phyloP scores from a whole-genome alignment of 164 flowering plant species.

The Piper betle region DNA sequence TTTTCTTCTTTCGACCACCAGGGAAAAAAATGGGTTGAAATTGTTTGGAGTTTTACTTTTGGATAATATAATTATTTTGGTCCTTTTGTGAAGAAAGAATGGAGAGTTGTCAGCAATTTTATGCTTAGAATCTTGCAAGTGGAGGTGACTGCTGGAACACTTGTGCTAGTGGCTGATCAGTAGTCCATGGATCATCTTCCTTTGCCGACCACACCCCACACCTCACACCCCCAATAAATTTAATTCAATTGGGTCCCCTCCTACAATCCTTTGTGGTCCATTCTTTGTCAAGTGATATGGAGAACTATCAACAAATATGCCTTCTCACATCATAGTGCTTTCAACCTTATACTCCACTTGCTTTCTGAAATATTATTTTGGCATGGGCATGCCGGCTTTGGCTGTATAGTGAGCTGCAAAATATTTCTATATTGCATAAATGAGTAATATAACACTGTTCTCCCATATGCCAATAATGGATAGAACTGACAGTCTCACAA shows the following conservation, averaged over 20 bases:
- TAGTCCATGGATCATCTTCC: background rate
- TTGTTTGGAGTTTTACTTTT: too few relatives aligned
- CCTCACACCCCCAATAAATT: background rate
- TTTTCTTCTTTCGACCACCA: too few relatives aligned
- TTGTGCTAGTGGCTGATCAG: background rate
- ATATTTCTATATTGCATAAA: too few relatives aligned
- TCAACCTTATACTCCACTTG: background rate
- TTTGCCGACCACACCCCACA: background rate
- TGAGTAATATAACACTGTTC: too few relatives aligned
- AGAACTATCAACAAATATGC: background rate
- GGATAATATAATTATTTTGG: too few relatives aligned
- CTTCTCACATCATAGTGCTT: background rate
- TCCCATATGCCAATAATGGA: too few relatives aligned
- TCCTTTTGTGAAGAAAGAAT: too few relatives aligned
- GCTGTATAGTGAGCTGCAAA: too few relatives aligned
- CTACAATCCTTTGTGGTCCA: background rate
- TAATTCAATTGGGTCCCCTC: too few relatives aligned
- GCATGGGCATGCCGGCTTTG: background rate
- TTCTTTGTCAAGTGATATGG: background rate
- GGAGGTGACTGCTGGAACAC: background rate
- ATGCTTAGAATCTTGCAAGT: background rate
- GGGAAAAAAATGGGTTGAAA: too few relatives aligned
- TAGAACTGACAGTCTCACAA: too few relatives aligned
- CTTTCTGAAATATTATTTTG: background rate
- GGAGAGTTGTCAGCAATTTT: background rate